phyloP scores from a whole-genome alignment of 2,329 filamentous ascomycete genomes.

The Myrmaecium sp. region DNA sequence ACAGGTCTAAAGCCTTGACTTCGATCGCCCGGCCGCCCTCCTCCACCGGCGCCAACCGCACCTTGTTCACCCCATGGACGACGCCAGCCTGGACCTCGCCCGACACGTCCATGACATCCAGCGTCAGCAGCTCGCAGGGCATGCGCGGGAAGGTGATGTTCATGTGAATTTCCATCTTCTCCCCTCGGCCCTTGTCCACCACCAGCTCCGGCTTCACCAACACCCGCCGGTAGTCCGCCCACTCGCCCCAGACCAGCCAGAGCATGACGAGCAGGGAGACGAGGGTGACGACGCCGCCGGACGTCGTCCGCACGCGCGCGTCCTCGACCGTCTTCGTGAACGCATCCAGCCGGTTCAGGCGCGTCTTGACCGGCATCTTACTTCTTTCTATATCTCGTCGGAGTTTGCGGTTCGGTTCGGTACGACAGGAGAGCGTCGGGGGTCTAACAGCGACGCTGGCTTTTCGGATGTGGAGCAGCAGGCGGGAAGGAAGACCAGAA shows the following conservation, averaged over 20 bases:
- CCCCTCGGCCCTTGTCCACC: conserved; percentile 91
- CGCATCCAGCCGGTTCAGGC: conserved; percentile 92
- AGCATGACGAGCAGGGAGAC: conserved; percentile 74
- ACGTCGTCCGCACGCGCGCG: conserved; percentile 87
- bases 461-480: no score
- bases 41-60: conserved; percentile 53
- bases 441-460: no score
- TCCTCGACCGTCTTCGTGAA: conserved; percentile 99
- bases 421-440: no score
- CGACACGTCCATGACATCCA: conserved; percentile 98
- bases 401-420: no score
- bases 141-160: conserved; percentile 91
- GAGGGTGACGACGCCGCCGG: conserved; percentile 88
- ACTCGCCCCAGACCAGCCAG: conserved; percentile 87
- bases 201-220: conserved; percentile 81
- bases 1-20: conserved; percentile 21
- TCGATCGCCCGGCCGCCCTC: conserved; percentile 48
- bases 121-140: conserved; percentile 85
- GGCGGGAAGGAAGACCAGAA: no score
- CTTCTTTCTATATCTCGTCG: no score
- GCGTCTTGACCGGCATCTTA: conserved; percentile 75
- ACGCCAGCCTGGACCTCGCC: conserved; percentile 93
- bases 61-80: conserved; percentile 81
- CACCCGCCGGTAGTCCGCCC: conserved; percentile 77
- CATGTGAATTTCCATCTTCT: conserved; percentile 98